These are phyloP conservation scores for Mortierella sp. DNA, from an alignment of 371 early-diverging fungal genomes.

Conservation along the genomic window DNA sequence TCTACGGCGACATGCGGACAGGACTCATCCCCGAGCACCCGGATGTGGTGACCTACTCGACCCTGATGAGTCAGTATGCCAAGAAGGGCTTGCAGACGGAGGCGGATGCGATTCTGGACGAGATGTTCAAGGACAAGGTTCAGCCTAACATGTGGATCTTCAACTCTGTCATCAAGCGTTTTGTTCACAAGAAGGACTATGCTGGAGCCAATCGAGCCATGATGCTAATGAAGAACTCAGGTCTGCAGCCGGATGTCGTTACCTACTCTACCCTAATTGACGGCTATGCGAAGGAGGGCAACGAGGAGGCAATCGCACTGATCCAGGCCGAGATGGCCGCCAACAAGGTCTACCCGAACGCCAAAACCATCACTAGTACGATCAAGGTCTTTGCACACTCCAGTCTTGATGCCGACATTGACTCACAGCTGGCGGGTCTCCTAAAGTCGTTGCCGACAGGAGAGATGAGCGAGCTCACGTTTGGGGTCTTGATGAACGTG, in stretches of 20 bases:
- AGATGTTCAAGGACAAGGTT: slow-evolving; percentile 54
- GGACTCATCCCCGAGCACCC: slow-evolving; percentile 23
- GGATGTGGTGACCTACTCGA: slow-evolving; percentile 47
- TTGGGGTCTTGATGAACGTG: slow-evolving; percentile 51
- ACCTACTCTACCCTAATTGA: slow-evolving; percentile 51
- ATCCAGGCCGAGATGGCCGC: slow-evolving; percentile 47
- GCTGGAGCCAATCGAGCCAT: slow-evolving; percentile 58
- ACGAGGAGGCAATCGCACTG: slow-evolving; percentile 47
- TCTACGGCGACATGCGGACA: slow-evolving; percentile 39
- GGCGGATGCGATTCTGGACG: slow-evolving; percentile 60
- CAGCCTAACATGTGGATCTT: slow-evolving; percentile 61
- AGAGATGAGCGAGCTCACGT: slow-evolving; percentile 47
- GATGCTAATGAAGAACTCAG: slow-evolving; percentile 46
- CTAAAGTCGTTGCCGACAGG: slow-evolving; percentile 31
- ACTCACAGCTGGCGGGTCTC: slow-evolving; percentile 34
- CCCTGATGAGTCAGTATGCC: slow-evolving; percentile 42
- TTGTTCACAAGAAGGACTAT: slow-evolving; percentile 56
- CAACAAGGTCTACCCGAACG: slow-evolving; percentile 61
- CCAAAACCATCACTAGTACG: slow-evolving; percentile 63
- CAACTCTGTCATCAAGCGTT: slow-evolving; percentile 63
- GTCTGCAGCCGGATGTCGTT: slow-evolving; percentile 53
- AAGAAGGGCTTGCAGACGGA: slow-evolving; percentile 30
- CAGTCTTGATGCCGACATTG: slow-evolving; percentile 21
- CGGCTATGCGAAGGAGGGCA: slow-evolving; percentile 41
- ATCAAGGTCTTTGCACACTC: slow-evolving; percentile 59